phyloP scores from a whole-genome alignment of 768 basidiomycete genomes.

The Cystobasidium tubakii region DNA sequence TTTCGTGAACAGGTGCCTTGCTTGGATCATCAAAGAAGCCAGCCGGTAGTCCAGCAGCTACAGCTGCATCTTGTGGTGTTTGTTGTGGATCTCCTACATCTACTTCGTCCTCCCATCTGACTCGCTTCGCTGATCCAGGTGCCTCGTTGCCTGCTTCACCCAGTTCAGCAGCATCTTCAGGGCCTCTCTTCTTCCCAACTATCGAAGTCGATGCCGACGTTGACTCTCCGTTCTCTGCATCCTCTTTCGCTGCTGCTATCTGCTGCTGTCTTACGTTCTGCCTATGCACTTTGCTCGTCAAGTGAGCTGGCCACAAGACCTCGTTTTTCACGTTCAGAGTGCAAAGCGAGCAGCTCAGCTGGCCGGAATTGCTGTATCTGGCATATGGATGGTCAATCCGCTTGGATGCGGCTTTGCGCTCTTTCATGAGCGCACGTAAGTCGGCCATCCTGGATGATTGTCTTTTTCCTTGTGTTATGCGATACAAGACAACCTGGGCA shows the following conservation, averaged over 20 bases:
- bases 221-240: background rate
- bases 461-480: background rate
- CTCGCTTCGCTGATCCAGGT: slow-evolving; percentile 20
- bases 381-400: slow-evolving; percentile 32
- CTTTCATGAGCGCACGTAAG: slow-evolving; percentile 29
- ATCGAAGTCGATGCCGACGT: background rate
- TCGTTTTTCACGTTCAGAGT: slow-evolving; percentile 1
- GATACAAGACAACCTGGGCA: background rate
- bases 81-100: background rate
- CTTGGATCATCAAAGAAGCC: slow-evolving; percentile 31
- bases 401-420: slow-evolving; percentile 4
- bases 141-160: slow-evolving; percentile 6
- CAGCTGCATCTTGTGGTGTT: background rate
- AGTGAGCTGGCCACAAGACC: slow-evolving; percentile 29
- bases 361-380: slow-evolving; percentile 23
- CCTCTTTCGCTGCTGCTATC: background rate
- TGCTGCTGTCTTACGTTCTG: slow-evolving; percentile 7
- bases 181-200: slow-evolving; percentile 2
- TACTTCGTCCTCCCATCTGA: background rate
- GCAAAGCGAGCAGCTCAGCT: slow-evolving; percentile 25
- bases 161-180: background rate
- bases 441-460: slow-evolving; percentile 14
- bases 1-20: background rate
- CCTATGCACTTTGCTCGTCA: slow-evolving; percentile 35
- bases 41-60: slow-evolving; percentile 2